These are phyloP conservation scores for Cinnamomum chago DNA, from an alignment of 164 flowering plant genomes.

Conservation along the genomic window DNA sequence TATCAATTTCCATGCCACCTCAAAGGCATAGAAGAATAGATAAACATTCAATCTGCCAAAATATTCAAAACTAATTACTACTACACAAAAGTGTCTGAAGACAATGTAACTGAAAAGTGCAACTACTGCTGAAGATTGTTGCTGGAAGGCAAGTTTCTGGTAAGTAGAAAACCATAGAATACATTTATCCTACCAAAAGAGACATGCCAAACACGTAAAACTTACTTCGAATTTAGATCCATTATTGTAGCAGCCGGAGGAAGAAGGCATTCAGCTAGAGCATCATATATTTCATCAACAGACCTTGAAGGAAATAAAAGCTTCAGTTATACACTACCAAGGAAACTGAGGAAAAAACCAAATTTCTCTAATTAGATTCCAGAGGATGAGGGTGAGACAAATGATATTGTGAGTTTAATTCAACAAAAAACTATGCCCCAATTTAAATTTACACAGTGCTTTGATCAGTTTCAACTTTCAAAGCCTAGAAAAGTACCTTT, in stretches of 20 bases:
- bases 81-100: not conserved
- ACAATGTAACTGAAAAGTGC: not conserved
- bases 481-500: not conserved
- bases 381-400: not conserved
- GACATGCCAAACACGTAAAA: constrained; percentile 3
- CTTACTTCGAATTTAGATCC: constrained; percentile 61
- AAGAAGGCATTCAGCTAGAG: constrained; percentile 65
- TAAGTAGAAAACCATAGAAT: not conserved
- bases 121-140: not conserved
- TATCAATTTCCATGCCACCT: not conserved
- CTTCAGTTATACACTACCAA: not conserved
- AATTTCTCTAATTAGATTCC: not conserved
- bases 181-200: not conserved
- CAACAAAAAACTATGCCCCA: not conserved
- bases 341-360: not conserved
- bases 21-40: not conserved
- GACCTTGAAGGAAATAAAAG: constrained; percentile 32
- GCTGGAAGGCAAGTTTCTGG: not conserved
- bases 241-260: constrained; percentile 50
- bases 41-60: not conserved
- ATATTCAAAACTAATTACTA: not conserved
- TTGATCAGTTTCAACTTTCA: too few relatives aligned
- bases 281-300: constrained; percentile 72
- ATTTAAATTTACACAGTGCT: not conserved
- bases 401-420: not conserved